Evolutionary conservation across 164 flowering plant species (phyloP).

Genomic region (Litsea cubeba): DNA sequence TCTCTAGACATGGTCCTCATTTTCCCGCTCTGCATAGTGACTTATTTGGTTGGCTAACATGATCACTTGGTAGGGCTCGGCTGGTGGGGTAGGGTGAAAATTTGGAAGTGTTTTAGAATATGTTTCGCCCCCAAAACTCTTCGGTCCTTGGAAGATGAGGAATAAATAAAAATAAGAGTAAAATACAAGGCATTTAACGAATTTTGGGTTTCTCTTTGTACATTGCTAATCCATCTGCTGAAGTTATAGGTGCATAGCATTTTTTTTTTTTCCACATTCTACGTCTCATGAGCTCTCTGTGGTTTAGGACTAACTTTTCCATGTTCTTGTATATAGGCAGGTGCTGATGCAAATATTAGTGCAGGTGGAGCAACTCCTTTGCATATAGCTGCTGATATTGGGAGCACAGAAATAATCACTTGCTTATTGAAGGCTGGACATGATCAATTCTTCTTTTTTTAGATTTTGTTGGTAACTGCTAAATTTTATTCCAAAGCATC

Average conservation of each 20-base stretch:
- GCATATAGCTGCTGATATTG: constrained; percentile 90
- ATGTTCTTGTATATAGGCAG: constrained; percentile 52
- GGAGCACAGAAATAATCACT: constrained; percentile 53
- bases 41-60: too few relatives aligned
- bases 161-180: too few relatives aligned
- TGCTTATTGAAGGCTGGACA: constrained; percentile 77
- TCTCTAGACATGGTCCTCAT: too few relatives aligned
- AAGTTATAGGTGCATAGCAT: not conserved
- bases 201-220: not conserved
- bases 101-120: too few relatives aligned
- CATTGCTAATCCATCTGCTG: not conserved
- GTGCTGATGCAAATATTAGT: constrained; percentile 65
- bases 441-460: not conserved
- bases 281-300: not conserved
- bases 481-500: too few relatives aligned
- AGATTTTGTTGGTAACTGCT: not conserved
- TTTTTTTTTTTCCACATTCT: not conserved
- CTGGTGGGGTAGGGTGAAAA: too few relatives aligned
- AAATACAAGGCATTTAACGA: too few relatives aligned
- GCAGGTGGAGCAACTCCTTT: constrained; percentile 96
- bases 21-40: too few relatives aligned
- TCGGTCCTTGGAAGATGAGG: too few relatives aligned
- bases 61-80: too few relatives aligned
- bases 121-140: too few relatives aligned
- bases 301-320: constrained; percentile 12